A percentile compares a stretch with the other conserved stretches of the same genome.
Evolutionary conservation across 768 basidiomycete species (phyloP).

Genomic region (Trametes maxima): DNA sequence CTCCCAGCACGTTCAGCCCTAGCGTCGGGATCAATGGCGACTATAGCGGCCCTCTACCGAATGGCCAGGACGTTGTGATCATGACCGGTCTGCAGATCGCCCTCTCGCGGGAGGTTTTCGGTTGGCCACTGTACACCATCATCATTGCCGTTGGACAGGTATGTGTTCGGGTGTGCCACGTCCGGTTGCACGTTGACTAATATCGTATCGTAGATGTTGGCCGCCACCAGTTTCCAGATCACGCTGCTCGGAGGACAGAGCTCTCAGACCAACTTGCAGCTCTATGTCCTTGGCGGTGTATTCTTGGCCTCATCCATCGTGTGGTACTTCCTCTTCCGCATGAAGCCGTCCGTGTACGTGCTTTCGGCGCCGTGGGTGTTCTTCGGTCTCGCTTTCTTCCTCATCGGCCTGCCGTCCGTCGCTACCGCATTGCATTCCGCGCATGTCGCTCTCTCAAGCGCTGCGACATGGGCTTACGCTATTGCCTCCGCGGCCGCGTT

Average conservation of each 20-base stretch:
- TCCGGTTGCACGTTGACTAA: background rate
- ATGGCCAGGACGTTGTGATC: conserved; percentile 56
- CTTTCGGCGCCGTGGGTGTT: conserved; percentile 89
- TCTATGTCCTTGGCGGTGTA: conserved; percentile 89
- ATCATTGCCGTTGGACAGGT: conserved; percentile 85
- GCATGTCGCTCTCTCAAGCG: conserved; percentile 68
- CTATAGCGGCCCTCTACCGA: conserved; percentile 46
- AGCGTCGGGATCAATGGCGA: conserved; percentile 47
- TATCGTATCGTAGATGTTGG: conserved; percentile 60
- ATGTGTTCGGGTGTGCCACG: too few species aligned
- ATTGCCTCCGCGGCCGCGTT: conserved; percentile 92
- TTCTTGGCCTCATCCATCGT: conserved; percentile 84
- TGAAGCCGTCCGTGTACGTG: conserved; percentile 86
- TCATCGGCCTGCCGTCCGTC: conserved; percentile 87
- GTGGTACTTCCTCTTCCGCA: conserved; percentile 90
- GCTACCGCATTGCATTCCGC: conserved; percentile 56
- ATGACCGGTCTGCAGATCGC: conserved; percentile 87
- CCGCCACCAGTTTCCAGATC: conserved; percentile 94
- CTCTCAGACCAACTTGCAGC: conserved; percentile 75
- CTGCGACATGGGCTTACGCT: conserved; percentile 91
- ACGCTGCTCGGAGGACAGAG: conserved; percentile 87
- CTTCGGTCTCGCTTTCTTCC: conserved; percentile 88
- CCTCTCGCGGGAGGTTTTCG: conserved; percentile 74
- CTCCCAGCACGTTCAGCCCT: conserved; percentile 51
- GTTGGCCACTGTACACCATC: conserved; percentile 93